Conservation (phyloP, 345 rosid species). For the Ricinus communis region DNA sequence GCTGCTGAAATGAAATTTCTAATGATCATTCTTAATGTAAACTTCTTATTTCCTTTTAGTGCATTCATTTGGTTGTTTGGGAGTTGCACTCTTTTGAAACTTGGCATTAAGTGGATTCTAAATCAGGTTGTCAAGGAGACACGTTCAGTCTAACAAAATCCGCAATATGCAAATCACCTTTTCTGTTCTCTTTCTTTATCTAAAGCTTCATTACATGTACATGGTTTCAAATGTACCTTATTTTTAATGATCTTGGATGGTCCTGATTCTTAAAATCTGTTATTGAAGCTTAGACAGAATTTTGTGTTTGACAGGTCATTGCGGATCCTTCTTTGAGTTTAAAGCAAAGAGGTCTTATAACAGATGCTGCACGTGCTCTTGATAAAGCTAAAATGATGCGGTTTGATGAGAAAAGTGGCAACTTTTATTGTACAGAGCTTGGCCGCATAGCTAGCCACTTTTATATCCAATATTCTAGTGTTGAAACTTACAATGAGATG, state of each 20-base stretch:
- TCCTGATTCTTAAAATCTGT: slow-evolving; percentile 14
- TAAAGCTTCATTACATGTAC: neutral
- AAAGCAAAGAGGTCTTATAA: slow-evolving; percentile 85
- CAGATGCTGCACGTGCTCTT: slow-evolving; percentile 96
- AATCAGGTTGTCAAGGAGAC: too few relatives aligned
- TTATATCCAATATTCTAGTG: slow-evolving; percentile 95
- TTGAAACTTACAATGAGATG: slow-evolving; percentile 95
- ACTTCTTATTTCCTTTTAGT: too few relatives aligned
- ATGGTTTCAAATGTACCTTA: neutral
- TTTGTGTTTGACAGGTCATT: slow-evolving; percentile 55
- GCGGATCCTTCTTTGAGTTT: slow-evolving; percentile 83
- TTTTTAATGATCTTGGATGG: neutral
- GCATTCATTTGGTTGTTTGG: too few relatives aligned
- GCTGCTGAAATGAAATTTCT: too few relatives aligned
- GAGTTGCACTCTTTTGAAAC: too few relatives aligned
- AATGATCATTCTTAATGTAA: too few relatives aligned
- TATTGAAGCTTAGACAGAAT: neutral
- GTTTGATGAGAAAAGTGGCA: slow-evolving; percentile 98
- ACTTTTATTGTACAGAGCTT: slow-evolving; percentile 94
- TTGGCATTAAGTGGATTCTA: too few relatives aligned
- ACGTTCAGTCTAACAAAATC: too few relatives aligned
- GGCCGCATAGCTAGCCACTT: slow-evolving; percentile 99
- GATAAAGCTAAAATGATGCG: slow-evolving; percentile 99
- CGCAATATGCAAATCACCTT: too few relatives aligned
- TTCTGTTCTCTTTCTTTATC: too few relatives aligned